Conservation (phyloP, 306 rosid species). For the Ammopiptanthus mongolicus region DNA sequence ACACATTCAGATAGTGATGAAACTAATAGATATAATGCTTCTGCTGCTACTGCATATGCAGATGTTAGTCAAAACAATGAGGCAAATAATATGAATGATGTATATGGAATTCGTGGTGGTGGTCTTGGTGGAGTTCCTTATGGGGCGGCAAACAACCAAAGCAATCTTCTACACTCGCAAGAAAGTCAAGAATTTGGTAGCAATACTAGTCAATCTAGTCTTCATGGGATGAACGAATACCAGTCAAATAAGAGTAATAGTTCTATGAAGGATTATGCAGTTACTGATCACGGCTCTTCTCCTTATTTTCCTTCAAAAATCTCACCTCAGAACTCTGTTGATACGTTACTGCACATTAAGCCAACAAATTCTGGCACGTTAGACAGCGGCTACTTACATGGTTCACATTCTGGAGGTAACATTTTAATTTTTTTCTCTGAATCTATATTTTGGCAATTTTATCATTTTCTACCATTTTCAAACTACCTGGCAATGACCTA, state of each 20-base stretch:
- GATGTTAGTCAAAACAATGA: slow-evolving; percentile 35
- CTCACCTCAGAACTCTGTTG: slow-evolving; percentile 49
- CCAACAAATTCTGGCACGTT: slow-evolving; percentile 36
- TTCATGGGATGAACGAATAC: slow-evolving; percentile 36
- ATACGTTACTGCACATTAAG: slow-evolving; percentile 31
- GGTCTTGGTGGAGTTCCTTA: slow-evolving; percentile 29
- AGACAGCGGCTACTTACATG: slow-evolving; percentile 31
- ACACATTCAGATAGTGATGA: slow-evolving; percentile 38
- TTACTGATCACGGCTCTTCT: slow-evolving; percentile 36
- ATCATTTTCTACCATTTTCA: slow-evolving; percentile 8
- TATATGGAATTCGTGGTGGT: slow-evolving; percentile 26
- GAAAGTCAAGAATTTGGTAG: slow-evolving; percentile 39
- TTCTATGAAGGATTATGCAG: slow-evolving; percentile 40
- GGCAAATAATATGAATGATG: slow-evolving; percentile 30
- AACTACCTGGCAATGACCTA: slow-evolving; percentile 7
- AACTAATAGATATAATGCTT: slow-evolving; percentile 31
- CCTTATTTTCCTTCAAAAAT: slow-evolving; percentile 35
- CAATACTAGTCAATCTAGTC: slow-evolving; percentile 39
- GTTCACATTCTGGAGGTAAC: slow-evolving; percentile 53
- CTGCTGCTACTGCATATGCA: slow-evolving; percentile 24
- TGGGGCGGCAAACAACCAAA: slow-evolving; percentile 39
- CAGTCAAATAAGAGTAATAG: slow-evolving; percentile 36
- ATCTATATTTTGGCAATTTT: background rate
- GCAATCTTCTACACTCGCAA: slow-evolving; percentile 24
- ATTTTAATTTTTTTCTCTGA: background rate